Base-by-base conservation (phyloP, 352 stramenopile species). In the Aphanomyces invadans region DNA sequence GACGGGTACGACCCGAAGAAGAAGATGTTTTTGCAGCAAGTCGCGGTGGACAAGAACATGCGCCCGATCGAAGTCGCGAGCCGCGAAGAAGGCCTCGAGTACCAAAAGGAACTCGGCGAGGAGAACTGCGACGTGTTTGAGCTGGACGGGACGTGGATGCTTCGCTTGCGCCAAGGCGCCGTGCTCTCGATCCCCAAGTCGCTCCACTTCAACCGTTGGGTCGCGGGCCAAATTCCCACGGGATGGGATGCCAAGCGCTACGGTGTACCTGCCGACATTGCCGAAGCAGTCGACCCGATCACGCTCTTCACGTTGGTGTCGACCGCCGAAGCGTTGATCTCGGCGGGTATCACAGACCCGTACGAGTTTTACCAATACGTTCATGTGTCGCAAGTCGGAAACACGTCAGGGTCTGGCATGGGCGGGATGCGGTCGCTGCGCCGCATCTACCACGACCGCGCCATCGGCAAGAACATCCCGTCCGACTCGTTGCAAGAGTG, bases 301-400 rank as follows among this genome's bases (percentile, higher is more conserved):
- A 92, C 86, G 17, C 63, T 96, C 33, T 95, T 85, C 66, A 78
- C 76, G 12, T 61, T 95, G 2, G 77, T 75, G 11, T 88, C 86
- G 0, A 92, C 86, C 0, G 86, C 90, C 71, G 87, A 96, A 32
- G 76, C 87, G 4, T 82, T 96, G n/a, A 76, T 95, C 12, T 66
- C 72, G 3, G 79, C 81, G 9, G 86, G 87, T 71, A 70, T 96
- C 68, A 92, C 85, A 1, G 86, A 96, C 49, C 87, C 87, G 56
- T 96, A 96, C 71, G 86, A 96, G 76, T 91, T 96, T 60, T 96
- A 96, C 74, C 78, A 94, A 71, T 95, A 96, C 70, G 83, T 95
- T 15, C 87, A 96, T 72, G 87, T 96, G 0, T 90, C 81, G 26
- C 84, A 93, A 66, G 70, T 96, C 31, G 87, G 87, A 17, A 95